Evolutionary conservation across 495 filamentous ascomycete genomes (phyloP), one percentile per base, ranked within the genome.

Genomic region (Acidiella bohemica): DNA sequence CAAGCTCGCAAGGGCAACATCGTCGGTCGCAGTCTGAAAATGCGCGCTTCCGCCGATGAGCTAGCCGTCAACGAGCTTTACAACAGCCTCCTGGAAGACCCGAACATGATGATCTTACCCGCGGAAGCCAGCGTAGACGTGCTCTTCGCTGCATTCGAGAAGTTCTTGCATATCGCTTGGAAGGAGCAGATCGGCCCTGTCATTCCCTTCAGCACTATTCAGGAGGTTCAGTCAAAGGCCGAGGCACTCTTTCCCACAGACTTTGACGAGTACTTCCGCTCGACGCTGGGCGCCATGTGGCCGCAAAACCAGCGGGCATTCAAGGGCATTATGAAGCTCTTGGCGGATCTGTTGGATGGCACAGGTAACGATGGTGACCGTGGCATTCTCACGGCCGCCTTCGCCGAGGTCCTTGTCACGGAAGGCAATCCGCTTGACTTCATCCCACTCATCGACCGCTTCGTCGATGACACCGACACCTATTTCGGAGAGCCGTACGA

Each of bases 291-390:
- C 19, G 80, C 93, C 39, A 79, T 90, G 70, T 75, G 81, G 10
- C 90, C 88, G 5, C 90, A 96, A 51, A 97, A 95, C 52, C 78
- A 83, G 49, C 75, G 90, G 41, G 87, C 86, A 3, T 80, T 96
- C 49, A 78, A 78, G 23, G 76, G 76, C 9, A 75, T 92, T 24
- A 75, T 96, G 47, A 84, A 82, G 35, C 70, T 96, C 23, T 71
- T 97, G 18, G 78, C 82, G 2, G 85, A 93, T 51, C 44, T 97
- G 12, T 72, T 95, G 10, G 88, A 94, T 44, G 87, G 83, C n/a
- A 93, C 87, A 46, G 81, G 80, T 9, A 93, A 90, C 56, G 90
- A 94, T 53, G 83, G 84, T 33, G 88, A 95, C 55, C 75, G 88
- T 24, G 90, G 90, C 20, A 82, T 83, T 33, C 60, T 97, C 51